Evolutionary conservation across 176 grass and related monocot genomes (phyloP).

Genomic region (Ensete ventricosum): DNA sequence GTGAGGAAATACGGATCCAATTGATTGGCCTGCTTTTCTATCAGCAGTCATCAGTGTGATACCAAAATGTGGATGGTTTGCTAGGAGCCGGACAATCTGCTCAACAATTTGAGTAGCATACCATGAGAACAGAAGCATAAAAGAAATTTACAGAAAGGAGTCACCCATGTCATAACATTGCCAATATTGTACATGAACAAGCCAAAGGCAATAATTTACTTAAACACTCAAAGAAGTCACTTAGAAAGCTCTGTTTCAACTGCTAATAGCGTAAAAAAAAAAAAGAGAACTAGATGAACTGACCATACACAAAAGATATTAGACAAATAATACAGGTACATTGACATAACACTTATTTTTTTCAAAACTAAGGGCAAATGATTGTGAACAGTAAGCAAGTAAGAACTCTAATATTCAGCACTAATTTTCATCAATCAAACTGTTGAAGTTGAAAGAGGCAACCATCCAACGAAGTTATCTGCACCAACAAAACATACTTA

Average conservation of each 20-base stretch:
- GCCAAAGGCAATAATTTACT: neutral
- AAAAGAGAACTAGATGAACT: neutral
- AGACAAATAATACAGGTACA: neutral
- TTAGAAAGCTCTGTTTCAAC: neutral
- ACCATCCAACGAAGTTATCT: neutral
- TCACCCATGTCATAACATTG: neutral
- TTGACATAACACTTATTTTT: neutral
- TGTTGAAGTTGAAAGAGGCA: neutral
- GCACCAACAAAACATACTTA: neutral
- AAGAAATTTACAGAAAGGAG: neutral
- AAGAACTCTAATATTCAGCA: neutral
- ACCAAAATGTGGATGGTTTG: slow-evolving; percentile 64
- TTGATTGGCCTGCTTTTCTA: slow-evolving; percentile 78
- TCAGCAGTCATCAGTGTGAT: slow-evolving; percentile 89
- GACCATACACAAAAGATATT: neutral
- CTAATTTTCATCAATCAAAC: neutral
- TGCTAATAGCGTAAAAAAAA: neutral
- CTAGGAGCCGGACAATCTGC: slow-evolving; percentile 78
- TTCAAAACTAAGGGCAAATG: neutral
- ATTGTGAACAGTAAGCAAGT: neutral
- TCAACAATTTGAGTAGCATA: slow-evolving; percentile 6
- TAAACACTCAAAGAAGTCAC: neutral
- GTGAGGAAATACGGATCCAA: slow-evolving; percentile 92
- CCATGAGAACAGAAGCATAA: neutral
- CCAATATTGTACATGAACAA: neutral